Base-by-base conservation (phyloP, 1,139 yeast species). In the Debaryomyces singareniensis region DNA sequence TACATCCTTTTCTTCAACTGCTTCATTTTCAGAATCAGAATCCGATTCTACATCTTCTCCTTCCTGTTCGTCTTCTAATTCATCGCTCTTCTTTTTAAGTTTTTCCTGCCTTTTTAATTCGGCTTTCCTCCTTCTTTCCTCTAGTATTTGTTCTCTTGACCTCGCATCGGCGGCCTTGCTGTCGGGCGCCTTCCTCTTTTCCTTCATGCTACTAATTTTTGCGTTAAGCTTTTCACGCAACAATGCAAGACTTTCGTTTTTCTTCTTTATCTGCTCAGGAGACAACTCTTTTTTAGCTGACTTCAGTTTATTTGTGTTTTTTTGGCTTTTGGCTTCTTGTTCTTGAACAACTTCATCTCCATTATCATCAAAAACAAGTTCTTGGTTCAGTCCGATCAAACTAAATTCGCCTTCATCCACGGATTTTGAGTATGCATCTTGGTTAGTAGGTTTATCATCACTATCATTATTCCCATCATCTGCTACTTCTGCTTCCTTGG, bases 161-260 rank as follows among this genome's bases (percentile, higher is more conserved):
- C 79, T 71, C 9, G 93, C 91, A 0, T 95, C 93, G 16, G 71
- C 67, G 11, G 69, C 77, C 27, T 75, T 80, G 0, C 91, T 63
- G 1, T 97, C 97, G 1, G 93, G 93, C 1, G 97, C 98, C 48
- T 82, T 89, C 49, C 99, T 76, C 55, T 75, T 83, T 35, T 81
- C 91, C 43, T 78, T 76, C 57, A 91, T 53, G 16, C 58, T 65
- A 36, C 66, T 73, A 40, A 91, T 89, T 53, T 78, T 84, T 13
- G 71, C 71, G 20, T 91, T 79, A 31, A 91, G 68, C 52, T 81
- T 78, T 16, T 75, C 78, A 44, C 86, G 72, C 37, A 91, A 68
- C 39, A 73, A 80, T 5, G 70, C 70, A 34, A 85, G 61, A 31
- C 78, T 77, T 43, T 71, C 74, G 39, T 72, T 64, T 35, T 60